phyloP scores from a whole-genome alignment of 2,329 filamentous ascomycete genomes.

The Xylaria sp. region DNA sequence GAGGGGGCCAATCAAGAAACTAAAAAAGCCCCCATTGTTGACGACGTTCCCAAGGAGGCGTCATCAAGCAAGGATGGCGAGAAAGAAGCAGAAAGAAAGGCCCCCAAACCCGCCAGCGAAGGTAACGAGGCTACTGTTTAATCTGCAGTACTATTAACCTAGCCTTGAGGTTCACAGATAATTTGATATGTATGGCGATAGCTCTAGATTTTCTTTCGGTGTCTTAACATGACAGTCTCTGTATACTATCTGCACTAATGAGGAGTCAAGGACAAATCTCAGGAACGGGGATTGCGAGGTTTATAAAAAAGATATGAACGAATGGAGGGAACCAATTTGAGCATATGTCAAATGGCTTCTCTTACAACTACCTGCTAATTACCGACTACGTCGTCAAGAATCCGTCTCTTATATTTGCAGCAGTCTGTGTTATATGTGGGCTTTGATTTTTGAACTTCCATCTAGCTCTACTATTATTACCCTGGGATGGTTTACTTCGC shows the following conservation, averaged over 20 bases:
- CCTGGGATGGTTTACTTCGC: too few species aligned
- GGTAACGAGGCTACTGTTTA: constrained; percentile 60
- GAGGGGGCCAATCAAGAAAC: constrained; percentile 67
- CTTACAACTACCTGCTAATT: neutral
- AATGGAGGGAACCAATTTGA: constrained; percentile 11
- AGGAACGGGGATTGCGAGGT: constrained; percentile 29
- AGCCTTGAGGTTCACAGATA: neutral
- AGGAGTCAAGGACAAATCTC: constrained; percentile 33
- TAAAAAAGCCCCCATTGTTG: constrained; percentile 45
- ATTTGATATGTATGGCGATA: constrained; percentile 10
- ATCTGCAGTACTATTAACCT: neutral
- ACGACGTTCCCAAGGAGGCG: constrained; percentile 49
- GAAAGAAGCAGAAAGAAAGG: constrained; percentile 59
- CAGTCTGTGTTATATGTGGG: neutral
- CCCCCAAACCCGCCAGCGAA: constrained; percentile 68
- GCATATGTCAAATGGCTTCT: neutral
- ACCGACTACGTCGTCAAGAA: constrained; percentile 18
- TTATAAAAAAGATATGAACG: constrained; percentile 19
- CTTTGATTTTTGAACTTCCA: too few species aligned
- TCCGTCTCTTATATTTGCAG: constrained; percentile 24
- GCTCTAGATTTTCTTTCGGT: constrained; percentile 23
- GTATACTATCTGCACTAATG: constrained; percentile 39
- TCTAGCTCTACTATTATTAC: too few species aligned
- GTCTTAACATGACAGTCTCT: constrained; percentile 30
- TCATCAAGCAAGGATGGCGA: constrained; percentile 63